Evolutionary conservation across 345 rosid species (phyloP).

Genomic region (Lepidium sativum): DNA sequence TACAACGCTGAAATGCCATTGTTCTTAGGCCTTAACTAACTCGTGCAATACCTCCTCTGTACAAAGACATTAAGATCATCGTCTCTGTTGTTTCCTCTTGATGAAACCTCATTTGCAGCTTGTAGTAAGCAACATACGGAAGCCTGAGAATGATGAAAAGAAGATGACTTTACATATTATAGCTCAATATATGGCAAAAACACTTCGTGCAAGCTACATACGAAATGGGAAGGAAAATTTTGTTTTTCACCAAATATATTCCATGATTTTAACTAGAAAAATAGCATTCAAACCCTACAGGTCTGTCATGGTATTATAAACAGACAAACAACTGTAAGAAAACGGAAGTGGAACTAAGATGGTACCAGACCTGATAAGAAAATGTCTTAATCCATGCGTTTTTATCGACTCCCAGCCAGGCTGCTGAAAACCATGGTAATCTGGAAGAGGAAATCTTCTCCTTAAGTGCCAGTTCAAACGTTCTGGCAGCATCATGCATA

Average conservation of each 20-base stretch:
- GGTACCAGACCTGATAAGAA: constrained; percentile 72
- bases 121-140: constrained; percentile 71
- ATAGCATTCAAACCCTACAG: background rate
- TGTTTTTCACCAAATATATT: background rate
- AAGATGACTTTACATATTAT: constrained; percentile 18
- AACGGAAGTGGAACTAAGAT: background rate
- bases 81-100: constrained; percentile 68
- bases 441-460: constrained; percentile 46
- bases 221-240: background rate
- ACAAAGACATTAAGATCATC: constrained; percentile 63
- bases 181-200: constrained; percentile 1
- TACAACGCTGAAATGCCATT: constrained; percentile 8
- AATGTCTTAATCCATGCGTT: constrained; percentile 84
- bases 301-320: background rate
- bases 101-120: constrained; percentile 87
- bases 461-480: constrained; percentile 67
- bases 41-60: constrained; percentile 56
- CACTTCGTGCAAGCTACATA: background rate
- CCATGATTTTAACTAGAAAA: background rate
- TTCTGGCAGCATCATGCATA: constrained; percentile 81
- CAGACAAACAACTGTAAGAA: background rate
- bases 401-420: constrained; percentile 81
- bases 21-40: background rate
- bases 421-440: constrained; percentile 73
- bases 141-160: constrained; percentile 52